Conservation (phyloP, 2,329 filamentous ascomycete species). For the Graphium sp. region DNA sequence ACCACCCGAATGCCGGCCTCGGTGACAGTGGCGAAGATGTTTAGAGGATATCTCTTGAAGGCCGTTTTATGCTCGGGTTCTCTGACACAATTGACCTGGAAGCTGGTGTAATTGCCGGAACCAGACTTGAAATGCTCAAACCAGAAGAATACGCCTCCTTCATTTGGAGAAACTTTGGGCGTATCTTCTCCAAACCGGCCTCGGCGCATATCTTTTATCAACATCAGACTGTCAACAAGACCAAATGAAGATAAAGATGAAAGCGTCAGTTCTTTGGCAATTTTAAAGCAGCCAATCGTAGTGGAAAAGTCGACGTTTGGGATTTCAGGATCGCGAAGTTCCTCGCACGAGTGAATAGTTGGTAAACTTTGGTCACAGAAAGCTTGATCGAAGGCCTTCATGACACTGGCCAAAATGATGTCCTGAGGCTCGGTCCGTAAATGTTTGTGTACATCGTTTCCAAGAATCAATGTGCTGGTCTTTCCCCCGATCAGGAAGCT, state of each 20-base stretch:
- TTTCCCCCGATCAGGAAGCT: not conserved
- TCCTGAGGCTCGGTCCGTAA: slow-evolving; percentile 15
- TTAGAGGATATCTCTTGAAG: slow-evolving; percentile 30
- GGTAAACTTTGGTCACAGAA: slow-evolving; percentile 13
- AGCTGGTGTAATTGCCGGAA: slow-evolving; percentile 14
- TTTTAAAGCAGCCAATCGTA: slow-evolving; percentile 21
- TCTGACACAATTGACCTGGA: too few relatives aligned
- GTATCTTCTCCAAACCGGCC: slow-evolving; percentile 13
- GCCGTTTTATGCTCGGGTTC: slow-evolving; percentile 14
- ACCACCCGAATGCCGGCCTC: slow-evolving; percentile 8
- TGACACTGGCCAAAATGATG: slow-evolving; percentile 12
- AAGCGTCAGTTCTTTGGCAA: slow-evolving; percentile 14
- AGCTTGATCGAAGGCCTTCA: slow-evolving; percentile 11
- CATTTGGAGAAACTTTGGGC: too few relatives aligned
- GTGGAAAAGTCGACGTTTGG: slow-evolving; percentile 13
- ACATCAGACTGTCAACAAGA: not conserved
- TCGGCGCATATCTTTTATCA: slow-evolving; percentile 17
- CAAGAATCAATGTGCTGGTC: slow-evolving; percentile 7
- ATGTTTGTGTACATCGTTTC: slow-evolving; percentile 9
- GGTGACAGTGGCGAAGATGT: slow-evolving; percentile 25
- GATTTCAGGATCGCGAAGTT: slow-evolving; percentile 14
- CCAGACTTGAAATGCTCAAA: slow-evolving; percentile 13
- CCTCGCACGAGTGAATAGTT: slow-evolving; percentile 13
- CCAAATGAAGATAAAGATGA: too few relatives aligned
- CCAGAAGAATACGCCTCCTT: slow-evolving; percentile 21